Evolutionary conservation across 2,329 filamentous ascomycete species (phyloP), one percentile per base, ranked within the genome.

Genomic region (Fusarium goolgardi): DNA sequence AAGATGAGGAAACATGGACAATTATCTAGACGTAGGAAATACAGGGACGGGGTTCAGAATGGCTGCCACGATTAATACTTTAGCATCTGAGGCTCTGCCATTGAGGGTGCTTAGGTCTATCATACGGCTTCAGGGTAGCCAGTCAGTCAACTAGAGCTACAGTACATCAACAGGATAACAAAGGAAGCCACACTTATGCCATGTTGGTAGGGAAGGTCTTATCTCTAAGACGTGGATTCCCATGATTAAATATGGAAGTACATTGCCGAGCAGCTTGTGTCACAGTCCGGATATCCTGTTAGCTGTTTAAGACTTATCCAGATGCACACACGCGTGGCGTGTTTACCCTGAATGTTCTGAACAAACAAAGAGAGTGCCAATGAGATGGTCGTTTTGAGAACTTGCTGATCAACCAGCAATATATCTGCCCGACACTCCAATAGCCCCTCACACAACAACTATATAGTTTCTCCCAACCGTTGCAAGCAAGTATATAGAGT

Each of bases 361-460:
- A 34, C 46, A 53, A 65, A 54, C 50, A 67, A 59, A 63, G 40
- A 55, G 60, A 54, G 60, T 65, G 60, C 46, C 16, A 41, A 39
- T 47, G 43, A 63, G 58, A 70, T 43, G 56, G 16, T n/a, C 10
- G 25, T 39, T 29, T 44, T 23, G 46, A 43, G 12, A 55, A 45
- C 27, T 46, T 51, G 46, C 29, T 35, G 16, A 44, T 27, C 31
- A 47, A 53, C 31, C 59, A 55, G 43, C 57, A 44, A 27, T 11
- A 31, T 51, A n/a, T 12, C 25, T 43, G 25, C 10, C 21, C 35
- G 41, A 53, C 65, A 53, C 45, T 43, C 27, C 23, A 31, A 20
- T 35, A 32, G 40, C 20, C 52, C 34, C 45, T 55, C 29, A 5
- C 52, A 46, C 44, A 62, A 57, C 27, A 56, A 43, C 59, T 46